Conservation (phyloP, 1,284 basidiomycete genomes). For the Rhodotorula sp. region DNA sequence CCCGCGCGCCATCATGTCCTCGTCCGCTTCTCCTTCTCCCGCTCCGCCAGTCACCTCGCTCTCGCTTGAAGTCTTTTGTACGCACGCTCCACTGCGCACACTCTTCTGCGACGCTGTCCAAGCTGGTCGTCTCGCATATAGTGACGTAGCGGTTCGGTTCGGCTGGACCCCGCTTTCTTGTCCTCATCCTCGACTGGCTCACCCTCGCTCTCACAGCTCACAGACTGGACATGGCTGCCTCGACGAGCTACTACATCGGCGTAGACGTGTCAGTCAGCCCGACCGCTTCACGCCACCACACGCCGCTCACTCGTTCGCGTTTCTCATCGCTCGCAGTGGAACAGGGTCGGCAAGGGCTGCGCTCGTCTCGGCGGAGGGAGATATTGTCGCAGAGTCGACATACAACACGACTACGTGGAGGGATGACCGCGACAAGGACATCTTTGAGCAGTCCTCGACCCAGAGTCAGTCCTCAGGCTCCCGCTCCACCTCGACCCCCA, state of each 20-base stretch:
- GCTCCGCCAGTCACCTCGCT: not conserved
- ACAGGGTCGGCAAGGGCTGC: conserved; percentile 91
- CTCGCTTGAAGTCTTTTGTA: no score
- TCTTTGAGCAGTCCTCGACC: conserved; percentile 82
- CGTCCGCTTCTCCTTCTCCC: not conserved
- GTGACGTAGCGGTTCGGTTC: no score
- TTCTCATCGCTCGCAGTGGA: conserved; percentile 54
- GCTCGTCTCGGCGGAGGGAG: conserved; percentile 73
- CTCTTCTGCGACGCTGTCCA: no score
- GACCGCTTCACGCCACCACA: no score
- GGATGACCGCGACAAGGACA: conserved; percentile 76
- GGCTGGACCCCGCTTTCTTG: no score
- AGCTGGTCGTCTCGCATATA: no score
- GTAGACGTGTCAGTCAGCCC: conserved; percentile 57
- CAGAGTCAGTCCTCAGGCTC: conserved; percentile 44
- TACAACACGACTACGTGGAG: conserved; percentile 81
- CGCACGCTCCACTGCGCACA: no score
- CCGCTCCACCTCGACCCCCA: not conserved
- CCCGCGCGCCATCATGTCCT: not conserved
- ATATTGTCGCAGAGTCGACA: conserved; percentile 71
- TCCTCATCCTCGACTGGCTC: not conserved
- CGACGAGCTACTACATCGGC: conserved; percentile 55
- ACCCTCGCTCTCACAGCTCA: not conserved
- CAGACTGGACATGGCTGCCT: not conserved
- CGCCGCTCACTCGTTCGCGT: no score